phyloP scores from a whole-genome alignment of 2,329 filamentous ascomycete genomes.

The Pseudogymnoascus sp. region DNA sequence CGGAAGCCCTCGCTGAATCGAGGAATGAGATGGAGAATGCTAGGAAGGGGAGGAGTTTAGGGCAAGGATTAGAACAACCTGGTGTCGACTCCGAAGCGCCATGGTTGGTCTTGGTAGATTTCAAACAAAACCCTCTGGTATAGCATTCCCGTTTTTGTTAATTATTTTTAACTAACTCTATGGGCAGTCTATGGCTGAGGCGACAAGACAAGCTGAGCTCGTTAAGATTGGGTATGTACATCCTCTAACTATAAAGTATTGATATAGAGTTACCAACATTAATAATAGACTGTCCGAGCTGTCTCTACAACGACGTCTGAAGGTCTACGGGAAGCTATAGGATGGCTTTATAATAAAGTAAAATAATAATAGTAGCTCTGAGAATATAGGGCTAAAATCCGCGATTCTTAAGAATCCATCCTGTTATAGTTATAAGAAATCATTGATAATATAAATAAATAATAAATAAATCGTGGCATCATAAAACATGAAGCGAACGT shows the following conservation, averaged over 20 bases:
- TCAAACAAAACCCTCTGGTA: not conserved
- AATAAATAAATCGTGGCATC: not conserved
- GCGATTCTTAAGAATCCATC: no score
- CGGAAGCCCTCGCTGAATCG: not conserved
- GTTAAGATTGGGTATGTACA: not conserved
- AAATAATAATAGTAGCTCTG: not conserved
- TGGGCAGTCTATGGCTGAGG: not conserved
- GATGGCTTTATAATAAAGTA: not conserved
- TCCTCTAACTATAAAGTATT: not conserved
- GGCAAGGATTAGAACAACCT: not conserved
- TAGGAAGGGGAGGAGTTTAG: not conserved
- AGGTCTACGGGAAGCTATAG: not conserved
- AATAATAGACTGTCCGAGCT: not conserved
- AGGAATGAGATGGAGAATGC: not conserved
- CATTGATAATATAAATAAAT: slow-evolving; percentile 1
- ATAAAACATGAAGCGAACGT: slow-evolving; percentile 8
- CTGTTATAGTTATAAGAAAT: not conserved
- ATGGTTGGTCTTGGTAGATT: not conserved
- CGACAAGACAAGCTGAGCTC: not conserved
- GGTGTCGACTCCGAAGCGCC: not conserved
- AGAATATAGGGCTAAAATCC: not conserved
- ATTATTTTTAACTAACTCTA: not conserved
- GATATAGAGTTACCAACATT: not conserved
- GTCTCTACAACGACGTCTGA: not conserved
- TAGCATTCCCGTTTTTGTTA: not conserved